These are phyloP conservation scores for Tylopilus plumbeoviolaceoides DNA, from an alignment of 768 basidiomycete genomes.

Conservation along the genomic window DNA sequence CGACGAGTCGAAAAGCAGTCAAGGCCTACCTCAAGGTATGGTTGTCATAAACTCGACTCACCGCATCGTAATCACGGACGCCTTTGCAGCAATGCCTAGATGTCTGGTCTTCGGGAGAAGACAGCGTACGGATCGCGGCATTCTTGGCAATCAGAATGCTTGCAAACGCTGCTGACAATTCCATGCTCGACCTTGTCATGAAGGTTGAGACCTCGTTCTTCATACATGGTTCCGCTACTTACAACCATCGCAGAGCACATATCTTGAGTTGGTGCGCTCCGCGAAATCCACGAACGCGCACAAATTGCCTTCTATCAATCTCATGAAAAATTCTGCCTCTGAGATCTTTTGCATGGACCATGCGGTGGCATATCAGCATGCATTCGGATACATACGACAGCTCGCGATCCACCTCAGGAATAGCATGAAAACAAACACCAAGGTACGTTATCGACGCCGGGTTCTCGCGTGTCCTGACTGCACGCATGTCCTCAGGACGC, in stretches of 20 bases:
- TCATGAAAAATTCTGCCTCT: constrained; percentile 97
- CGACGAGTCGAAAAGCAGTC: constrained; percentile 77
- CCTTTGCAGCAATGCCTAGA: constrained; percentile 66
- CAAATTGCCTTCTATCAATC: constrained; percentile 85
- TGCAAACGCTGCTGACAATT: constrained; percentile 71
- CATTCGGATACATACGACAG: constrained; percentile 93
- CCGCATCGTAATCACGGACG: not conserved
- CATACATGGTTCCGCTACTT: not conserved
- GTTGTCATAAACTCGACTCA: not conserved
- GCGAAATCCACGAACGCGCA: constrained; percentile 83
- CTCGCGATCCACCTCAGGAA: constrained; percentile 90
- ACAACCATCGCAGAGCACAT: constrained; percentile 60
- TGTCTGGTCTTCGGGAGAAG: constrained; percentile 79
- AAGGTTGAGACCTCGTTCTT: constrained; percentile 49
- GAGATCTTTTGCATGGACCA: constrained; percentile 84
- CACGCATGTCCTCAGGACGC: constrained; percentile 55
- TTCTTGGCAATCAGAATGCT: constrained; percentile 83
- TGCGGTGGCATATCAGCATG: constrained; percentile 80
- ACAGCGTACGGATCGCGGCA: constrained; percentile 78
- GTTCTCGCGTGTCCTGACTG: constrained; percentile 4
- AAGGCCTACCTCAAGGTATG: constrained; percentile 85
- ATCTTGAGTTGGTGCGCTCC: constrained; percentile 78
- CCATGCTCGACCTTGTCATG: constrained; percentile 78
- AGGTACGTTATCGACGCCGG: constrained; percentile 42
- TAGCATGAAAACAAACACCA: constrained; percentile 84